Conservation (phyloP, 768 basidiomycete genomes). For the Lyophyllum atratum region DNA sequence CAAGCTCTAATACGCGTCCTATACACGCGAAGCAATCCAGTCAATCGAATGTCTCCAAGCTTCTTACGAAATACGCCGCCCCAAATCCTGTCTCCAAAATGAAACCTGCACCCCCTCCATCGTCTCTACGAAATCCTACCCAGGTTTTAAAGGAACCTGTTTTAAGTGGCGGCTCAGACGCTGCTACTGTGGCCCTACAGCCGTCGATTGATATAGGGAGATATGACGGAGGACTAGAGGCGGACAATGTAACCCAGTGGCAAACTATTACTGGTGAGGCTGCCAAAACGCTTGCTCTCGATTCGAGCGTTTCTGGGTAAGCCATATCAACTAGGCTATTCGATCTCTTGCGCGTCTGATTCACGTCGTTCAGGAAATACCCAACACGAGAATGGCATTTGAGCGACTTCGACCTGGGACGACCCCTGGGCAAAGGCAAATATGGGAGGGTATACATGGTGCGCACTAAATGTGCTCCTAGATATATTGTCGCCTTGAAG, state of each 20-base stretch:
- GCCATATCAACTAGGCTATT: not conserved
- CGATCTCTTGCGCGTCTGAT: not conserved
- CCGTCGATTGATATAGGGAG: conserved; percentile 72
- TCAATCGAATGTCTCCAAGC: conserved; percentile 64
- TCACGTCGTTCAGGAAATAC: conserved; percentile 41
- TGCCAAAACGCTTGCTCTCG: conserved; percentile 78
- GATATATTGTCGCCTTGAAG: conserved; percentile 95
- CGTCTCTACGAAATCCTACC: conserved; percentile 42
- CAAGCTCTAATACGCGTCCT: conserved; percentile 28
- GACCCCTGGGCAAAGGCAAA: conserved; percentile 96
- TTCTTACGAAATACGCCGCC: conserved; percentile 74
- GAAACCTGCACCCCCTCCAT: conserved; percentile 37
- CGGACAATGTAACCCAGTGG: conserved; percentile 77
- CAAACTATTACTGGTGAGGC: conserved; percentile 74
- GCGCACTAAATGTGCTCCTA: conserved; percentile 82
- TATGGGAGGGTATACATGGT: conserved; percentile 99
- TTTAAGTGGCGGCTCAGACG: conserved; percentile 13
- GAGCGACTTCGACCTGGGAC: conserved; percentile 88
- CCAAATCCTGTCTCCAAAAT: conserved; percentile 52
- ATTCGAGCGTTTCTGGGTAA: conserved; percentile 74
- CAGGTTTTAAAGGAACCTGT: conserved; percentile 19
- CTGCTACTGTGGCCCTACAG: conserved; percentile 22
- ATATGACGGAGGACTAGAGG: conserved; percentile 93
- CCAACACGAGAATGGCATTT: conserved; percentile 88
- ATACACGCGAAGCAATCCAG: conserved; percentile 54